Evolutionary conservation across 192 early-diverging fungal species (phyloP), one percentile per base, ranked within the genome.

Genomic region (Umbelopsis sp.): DNA sequence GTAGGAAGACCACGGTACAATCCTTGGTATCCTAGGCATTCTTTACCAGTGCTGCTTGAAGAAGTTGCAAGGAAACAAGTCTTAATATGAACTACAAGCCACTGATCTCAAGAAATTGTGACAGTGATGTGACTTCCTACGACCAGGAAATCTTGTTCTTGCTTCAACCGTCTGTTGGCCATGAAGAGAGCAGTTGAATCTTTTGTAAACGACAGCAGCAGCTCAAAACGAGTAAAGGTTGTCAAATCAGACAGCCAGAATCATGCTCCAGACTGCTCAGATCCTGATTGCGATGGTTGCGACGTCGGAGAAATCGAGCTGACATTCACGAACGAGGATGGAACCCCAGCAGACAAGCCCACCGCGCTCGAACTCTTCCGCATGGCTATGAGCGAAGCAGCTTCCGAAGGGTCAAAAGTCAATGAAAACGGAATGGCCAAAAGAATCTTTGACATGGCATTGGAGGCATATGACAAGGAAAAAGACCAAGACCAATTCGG

Each of bases 291-390:
- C 67, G 62, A 77, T 10, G 88, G 85, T 4, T 91, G 90, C 56
- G 90, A 84, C 71, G 84, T 81, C 47, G 90, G 90, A 9, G 85
- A 86, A 25, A 74, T 91, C 21, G 82, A 84, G 49, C 83, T 91
- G 14, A 71, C 85, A 20, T 84, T 85, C 71, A 79, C 89, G 9
- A 73, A 66, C 8, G 72, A 77, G 11, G 80, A 75, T 7, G 70
- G 73, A 17, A 62, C 73, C 14, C 68, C 69, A 36, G 54, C 71
- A 0, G 71, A 74, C 17, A 76, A 77, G 3, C 81, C 86, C 4
- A 82, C 75, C 12, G 86, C 87, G 1, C 69, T 78, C 66, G 86
- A 87, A 44, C 83, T 91, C 5, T 85, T 87, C 53, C 82, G 85
- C 24, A 85, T 89, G 74, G 84, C 87, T 10, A 74, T 86, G 20